Percentiles rank a stretch among this genome's conserved stretches.
Conservation (phyloP, 208 protist species). For the Leishmania major region DNA sequence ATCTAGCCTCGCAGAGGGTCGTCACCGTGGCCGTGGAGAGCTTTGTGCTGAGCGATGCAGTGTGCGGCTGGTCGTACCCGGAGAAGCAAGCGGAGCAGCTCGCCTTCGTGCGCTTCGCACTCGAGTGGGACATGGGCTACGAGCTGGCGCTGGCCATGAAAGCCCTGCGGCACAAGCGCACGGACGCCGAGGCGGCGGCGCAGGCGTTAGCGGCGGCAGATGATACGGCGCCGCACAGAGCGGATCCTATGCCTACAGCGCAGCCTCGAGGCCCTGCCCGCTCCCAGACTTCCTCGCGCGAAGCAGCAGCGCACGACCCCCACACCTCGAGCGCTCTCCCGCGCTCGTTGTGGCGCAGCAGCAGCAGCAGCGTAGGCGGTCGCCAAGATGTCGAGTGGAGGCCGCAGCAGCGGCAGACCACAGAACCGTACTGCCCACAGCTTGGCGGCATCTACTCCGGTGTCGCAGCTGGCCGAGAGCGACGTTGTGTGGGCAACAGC, state of each 20-base stretch:
- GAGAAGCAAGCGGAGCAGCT: constrained; percentile 51
- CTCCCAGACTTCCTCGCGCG: neutral
- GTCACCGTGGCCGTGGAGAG: constrained; percentile 49
- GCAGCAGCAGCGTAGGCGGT: neutral
- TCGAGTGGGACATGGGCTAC: constrained; percentile 89
- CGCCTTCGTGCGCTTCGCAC: constrained; percentile 67
- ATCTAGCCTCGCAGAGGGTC: constrained; percentile 21
- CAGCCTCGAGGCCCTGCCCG: neutral
- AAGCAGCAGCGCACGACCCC: neutral
- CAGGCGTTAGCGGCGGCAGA: neutral
- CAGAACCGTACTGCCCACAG: neutral
- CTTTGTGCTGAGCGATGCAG: constrained; percentile 49
- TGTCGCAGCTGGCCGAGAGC: constrained; percentile 1
- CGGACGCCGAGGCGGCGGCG: constrained; percentile 20
- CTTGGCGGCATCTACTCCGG: constrained; percentile 6
- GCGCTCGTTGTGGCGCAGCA: neutral
- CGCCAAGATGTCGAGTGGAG: neutral
- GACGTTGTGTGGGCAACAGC: neutral
- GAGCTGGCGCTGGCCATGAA: constrained; percentile 66
- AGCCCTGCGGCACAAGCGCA: constrained; percentile 34
- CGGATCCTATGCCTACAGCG: neutral
- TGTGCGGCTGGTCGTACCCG: constrained; percentile 60
- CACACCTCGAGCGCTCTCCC: neutral
- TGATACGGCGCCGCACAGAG: neutral
- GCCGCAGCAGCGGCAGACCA: neutral